Percentiles rank a stretch among this genome's conserved stretches.
Evolutionary conservation across 2,329 filamentous ascomycete genomes (phyloP).

Genomic region (Claviceps cyperi): DNA sequence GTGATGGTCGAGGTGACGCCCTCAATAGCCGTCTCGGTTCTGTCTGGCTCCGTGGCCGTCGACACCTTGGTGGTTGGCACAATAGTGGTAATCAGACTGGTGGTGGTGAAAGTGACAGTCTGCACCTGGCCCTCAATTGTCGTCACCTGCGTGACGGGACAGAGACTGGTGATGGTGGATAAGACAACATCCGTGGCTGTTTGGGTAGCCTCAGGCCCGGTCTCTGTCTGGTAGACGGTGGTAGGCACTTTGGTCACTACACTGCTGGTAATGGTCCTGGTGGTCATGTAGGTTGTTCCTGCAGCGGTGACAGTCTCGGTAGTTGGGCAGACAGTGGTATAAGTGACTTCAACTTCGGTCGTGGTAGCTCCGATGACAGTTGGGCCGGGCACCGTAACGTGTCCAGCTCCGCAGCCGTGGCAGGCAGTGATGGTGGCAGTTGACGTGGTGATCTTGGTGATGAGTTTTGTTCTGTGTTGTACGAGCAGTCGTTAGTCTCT

Average conservation of each 20-base stretch:
- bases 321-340: constrained; percentile 22
- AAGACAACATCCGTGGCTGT: constrained; percentile 18
- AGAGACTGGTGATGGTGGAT: constrained; percentile 27
- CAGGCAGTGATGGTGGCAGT: constrained; percentile 28
- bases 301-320: constrained; percentile 22
- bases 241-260: constrained; percentile 17
- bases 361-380: constrained; percentile 18
- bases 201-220: constrained; percentile 16
- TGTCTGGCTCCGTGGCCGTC: constrained; percentile 16
- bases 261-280: constrained; percentile 12
- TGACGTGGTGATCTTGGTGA: constrained; percentile 28
- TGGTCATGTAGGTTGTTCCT: constrained; percentile 17
- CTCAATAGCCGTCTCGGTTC: constrained; percentile 18
- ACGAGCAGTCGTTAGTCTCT: background rate
- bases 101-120: constrained; percentile 11
- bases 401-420: constrained; percentile 18
- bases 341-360: constrained; percentile 21
- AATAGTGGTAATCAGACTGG: constrained; percentile 12
- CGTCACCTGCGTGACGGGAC: constrained; percentile 21
- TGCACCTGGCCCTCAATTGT: constrained; percentile 7
- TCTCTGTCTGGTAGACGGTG: constrained; percentile 17
- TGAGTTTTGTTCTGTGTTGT: constrained; percentile 22
- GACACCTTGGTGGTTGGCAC: constrained; percentile 17
- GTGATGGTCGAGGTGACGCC: constrained; percentile 26
- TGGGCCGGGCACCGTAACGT: constrained; percentile 23